Conservation (phyloP, 192 early-diverging fungal genomes). For the Entomortierella beljakovae region DNA sequence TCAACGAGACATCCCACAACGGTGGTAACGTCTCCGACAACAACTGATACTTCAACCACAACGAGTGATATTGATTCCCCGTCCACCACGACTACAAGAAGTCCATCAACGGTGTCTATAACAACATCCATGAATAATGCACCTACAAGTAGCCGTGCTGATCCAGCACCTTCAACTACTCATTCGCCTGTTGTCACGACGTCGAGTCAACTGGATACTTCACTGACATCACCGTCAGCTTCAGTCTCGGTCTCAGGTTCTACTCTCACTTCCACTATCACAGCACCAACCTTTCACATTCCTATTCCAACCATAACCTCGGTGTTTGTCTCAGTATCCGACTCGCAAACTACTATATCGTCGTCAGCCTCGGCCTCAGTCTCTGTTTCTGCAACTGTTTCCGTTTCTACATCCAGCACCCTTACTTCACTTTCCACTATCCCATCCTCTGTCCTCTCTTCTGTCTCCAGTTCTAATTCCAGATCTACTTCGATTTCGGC, state of each 20-base stretch:
- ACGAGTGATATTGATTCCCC: not conserved
- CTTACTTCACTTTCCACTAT: no score
- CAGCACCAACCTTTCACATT: no score
- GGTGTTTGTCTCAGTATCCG: no score
- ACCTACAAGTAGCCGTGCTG: not conserved
- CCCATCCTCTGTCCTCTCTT: not conserved
- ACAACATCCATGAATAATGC: not conserved
- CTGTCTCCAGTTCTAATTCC: not conserved
- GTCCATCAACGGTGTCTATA: not conserved
- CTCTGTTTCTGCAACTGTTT: no score
- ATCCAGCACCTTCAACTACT: no score
- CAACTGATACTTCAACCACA: not conserved
- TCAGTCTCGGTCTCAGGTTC: not conserved
- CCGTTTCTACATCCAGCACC: no score
- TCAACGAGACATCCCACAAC: not conserved
- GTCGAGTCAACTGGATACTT: no score
- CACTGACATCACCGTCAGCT: not conserved
- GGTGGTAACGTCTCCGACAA: not conserved
- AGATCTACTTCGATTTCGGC: not conserved
- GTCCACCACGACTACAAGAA: not conserved
- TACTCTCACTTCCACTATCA: no score
- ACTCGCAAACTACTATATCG: no score
- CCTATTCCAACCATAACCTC: no score
- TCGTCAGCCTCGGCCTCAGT: no score
- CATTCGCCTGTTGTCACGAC: no score